Evolutionary conservation across 208 protist genomes (phyloP).

Genomic region (Angomonas ambiguus): DNA sequence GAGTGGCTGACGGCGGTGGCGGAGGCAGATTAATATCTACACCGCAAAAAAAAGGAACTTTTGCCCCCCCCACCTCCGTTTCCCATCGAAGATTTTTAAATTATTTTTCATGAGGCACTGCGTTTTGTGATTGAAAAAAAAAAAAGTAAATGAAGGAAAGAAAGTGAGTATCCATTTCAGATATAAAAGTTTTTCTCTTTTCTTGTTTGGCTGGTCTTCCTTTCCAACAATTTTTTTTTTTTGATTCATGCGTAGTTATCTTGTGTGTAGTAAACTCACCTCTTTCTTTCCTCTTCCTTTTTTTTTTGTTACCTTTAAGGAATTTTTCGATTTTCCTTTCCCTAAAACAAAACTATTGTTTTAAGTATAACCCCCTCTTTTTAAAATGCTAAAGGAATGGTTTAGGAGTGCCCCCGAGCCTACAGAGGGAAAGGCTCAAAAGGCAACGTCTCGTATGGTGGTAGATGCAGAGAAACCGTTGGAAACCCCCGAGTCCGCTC

Average conservation of each 20-base stretch:
- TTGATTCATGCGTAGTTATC: neutral
- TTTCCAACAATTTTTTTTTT: neutral
- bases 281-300: conserved; percentile 4
- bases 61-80: no score
- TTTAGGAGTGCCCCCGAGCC: conserved; percentile 44
- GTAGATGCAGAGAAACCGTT: conserved; percentile 76
- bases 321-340: neutral
- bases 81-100: no score
- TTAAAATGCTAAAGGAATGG: conserved; percentile 80
- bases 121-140: neutral
- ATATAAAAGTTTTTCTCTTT: neutral
- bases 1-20: conserved; percentile 85
- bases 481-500: conserved; percentile 38
- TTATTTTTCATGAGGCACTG: conserved; percentile 1
- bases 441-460: conserved; percentile 50
- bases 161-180: neutral
- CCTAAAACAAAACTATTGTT: neutral
- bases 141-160: neutral
- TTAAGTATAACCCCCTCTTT: neutral
- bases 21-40: conserved; percentile 63
- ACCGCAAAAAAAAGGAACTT: neutral
- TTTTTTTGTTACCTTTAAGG: conserved; percentile 7
- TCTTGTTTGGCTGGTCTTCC: neutral
- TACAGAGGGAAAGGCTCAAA: conserved; percentile 35
- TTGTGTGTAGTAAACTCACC: no score